These are phyloP conservation scores for Paecilomyces variotii DNA, from an alignment of 2,329 filamentous ascomycete species.

Conservation along the genomic window DNA sequence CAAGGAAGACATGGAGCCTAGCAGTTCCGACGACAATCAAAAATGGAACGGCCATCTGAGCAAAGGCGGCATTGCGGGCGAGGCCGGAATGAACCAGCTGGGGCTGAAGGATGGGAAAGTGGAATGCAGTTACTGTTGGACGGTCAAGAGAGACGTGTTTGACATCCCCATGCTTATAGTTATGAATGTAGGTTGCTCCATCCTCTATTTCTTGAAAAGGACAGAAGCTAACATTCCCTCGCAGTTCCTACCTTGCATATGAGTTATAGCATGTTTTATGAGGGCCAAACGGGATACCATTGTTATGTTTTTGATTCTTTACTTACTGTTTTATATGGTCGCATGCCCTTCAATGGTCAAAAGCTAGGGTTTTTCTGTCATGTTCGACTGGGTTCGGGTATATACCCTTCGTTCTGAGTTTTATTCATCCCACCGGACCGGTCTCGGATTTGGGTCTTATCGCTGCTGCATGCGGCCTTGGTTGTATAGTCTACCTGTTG, in stretches of 20 bases:
- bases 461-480: background rate
- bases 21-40: constrained; percentile 42
- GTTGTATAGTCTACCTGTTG: background rate
- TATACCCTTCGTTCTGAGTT: background rate
- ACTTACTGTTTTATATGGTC: background rate
- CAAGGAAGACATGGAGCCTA: constrained; percentile 47
- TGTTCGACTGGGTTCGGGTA: background rate
- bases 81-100: constrained; percentile 68
- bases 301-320: background rate
- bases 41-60: constrained; percentile 33
- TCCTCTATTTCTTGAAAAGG: background rate
- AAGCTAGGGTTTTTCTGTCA: background rate
- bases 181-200: constrained; percentile 73
- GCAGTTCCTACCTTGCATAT: constrained; percentile 41
- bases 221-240: constrained; percentile 5
- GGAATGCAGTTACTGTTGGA: constrained; percentile 94
- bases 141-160: constrained; percentile 91
- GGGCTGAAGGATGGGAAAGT: constrained; percentile 80
- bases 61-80: constrained; percentile 39
- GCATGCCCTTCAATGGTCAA: background rate
- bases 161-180: constrained; percentile 98
- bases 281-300: constrained; percentile 2
- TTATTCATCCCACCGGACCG: background rate
- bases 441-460: background rate
- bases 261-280: constrained; percentile 11